These are phyloP conservation scores for Alnus rubra DNA, from an alignment of 306 rosid genomes.

Conservation along the genomic window DNA sequence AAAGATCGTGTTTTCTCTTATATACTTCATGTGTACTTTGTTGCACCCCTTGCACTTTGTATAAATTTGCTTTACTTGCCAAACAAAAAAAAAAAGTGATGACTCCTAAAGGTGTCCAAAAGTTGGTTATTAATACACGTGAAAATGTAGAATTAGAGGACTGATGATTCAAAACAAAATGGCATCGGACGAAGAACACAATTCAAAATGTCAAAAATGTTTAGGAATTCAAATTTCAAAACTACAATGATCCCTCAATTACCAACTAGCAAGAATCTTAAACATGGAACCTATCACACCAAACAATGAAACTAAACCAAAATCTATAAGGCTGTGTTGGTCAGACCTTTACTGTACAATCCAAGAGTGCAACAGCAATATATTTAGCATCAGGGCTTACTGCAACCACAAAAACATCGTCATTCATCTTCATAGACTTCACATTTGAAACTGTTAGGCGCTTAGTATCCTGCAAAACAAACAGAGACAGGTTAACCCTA, in stretches of 20 bases:
- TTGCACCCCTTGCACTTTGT: no score
- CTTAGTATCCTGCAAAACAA: slow-evolving; percentile 61
- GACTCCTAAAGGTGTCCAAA: not conserved
- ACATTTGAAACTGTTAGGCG: slow-evolving; percentile 63
- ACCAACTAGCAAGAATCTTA: not conserved
- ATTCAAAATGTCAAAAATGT: not conserved
- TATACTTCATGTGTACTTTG: no score
- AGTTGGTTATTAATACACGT: not conserved
- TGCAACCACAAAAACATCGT: slow-evolving; percentile 78
- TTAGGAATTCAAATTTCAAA: not conserved
- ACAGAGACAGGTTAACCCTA: slow-evolving; percentile 11
- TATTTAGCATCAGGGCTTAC: slow-evolving; percentile 91
- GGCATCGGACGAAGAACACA: not conserved
- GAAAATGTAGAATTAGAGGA: not conserved
- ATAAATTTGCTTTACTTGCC: no score
- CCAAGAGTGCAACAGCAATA: slow-evolving; percentile 81
- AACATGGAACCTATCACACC: slow-evolving; percentile 1
- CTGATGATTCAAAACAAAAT: not conserved
- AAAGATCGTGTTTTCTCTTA: no score
- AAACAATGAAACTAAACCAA: slow-evolving; percentile 16
- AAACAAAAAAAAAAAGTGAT: not conserved
- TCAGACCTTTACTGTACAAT: slow-evolving; percentile 81
- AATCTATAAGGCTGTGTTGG: slow-evolving; percentile 21
- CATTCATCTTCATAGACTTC: slow-evolving; percentile 79
- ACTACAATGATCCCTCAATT: not conserved